Base-by-base conservation (phyloP, 2,329 filamentous ascomycete species). In the Microascus cirrosus region DNA sequence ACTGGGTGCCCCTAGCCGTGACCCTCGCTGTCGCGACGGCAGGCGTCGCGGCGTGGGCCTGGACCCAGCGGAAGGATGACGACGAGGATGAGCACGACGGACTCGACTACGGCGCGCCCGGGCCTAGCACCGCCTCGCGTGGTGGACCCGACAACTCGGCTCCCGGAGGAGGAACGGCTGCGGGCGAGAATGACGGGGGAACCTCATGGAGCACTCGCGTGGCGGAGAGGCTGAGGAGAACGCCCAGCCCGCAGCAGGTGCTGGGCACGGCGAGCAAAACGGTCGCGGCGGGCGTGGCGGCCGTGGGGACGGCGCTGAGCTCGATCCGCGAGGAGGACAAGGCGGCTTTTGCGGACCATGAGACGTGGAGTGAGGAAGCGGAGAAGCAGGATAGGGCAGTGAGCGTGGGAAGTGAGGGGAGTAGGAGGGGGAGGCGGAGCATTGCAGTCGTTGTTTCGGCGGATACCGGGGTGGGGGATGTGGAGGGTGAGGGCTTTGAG, bases 381-480 rank as follows among this genome's bases (percentile, higher is more conserved):
- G 86, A 89, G 54, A 83, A 87, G 66, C 75, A 75, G 63, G 74
- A 78, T 58, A 75, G 74, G 57, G 56, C 48, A 13, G 48, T 32
- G 15, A 57, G 25, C 13, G 18, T 48, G 34, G 25, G 6, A 51
- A 6, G 18, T 8, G 52, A 58, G 32, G 48, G n/a, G 4, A 10
- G 11, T 1, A 24, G 15, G 32, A 57, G 22, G 45, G 36, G 39
- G n/a, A 82, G 83, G 66, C 94, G 86, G 76, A 90, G 85, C 0
- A 89, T 96, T n/a, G 91, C 86, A 8, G 83, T 97, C 65, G 87
- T 96, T 15, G 84, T 96, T 13, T 95, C 90, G 59, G 90, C 92
- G 3, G 89, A 94, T 66, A 76, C 81, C 25, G 76, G 79, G 39
- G 68, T 81, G 45, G 79, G 84, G 48, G 75, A 79, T 42, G 71